Evolutionary conservation across 1,284 basidiomycete genomes (phyloP), one percentile per base, ranked within the genome.

Genomic region (Cutaneotrichosporon sp.): DNA sequence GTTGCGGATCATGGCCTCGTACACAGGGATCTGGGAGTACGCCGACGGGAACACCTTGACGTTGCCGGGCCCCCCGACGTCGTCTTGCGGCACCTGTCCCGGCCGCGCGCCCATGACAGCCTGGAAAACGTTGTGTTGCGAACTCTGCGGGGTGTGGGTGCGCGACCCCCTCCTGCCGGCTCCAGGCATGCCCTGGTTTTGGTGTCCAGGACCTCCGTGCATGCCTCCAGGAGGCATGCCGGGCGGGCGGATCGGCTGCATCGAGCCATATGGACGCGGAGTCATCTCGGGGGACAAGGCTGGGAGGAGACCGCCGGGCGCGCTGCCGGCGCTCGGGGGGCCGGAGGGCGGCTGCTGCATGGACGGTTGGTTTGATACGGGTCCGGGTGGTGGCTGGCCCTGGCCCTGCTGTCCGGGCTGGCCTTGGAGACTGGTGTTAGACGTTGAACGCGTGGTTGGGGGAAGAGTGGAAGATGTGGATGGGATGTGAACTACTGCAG

Each of bases 1-100:
- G 49, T 93, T 93, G 65, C 96, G 83, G 60, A 97, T 88, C 88
- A 94, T 93, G 68, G 90, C 92, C 76, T 94, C 90, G 72, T 90
- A 92, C 29, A 94, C 90, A 9, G 75, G 70, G 25, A 75, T 68
- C 70, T 75, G 54, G 25, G 71, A 72, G 54, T 75, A 75, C n/a
- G 68, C 68, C 47, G 69, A 72, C 17, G 71, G 65, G 53, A 74
- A 75, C 11, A 75, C 68, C 43, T 70, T 67, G 16, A 66, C 61
- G 32, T 55, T 61, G 6, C 60, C 58, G n/a, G 60, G 41, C 11
- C 61, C 64, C 25, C 54, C 58, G 12, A 60, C 52, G 31, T 60
- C 59, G 5, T 57, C 57, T 35, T 62, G 60, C 16, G 65, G 62
- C 33, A 63, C 66, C 41, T 70, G 68, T 17, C 70, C 70, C 4